These are phyloP conservation scores for Acer saccharum DNA, from an alignment of 345 rosid genomes.

Conservation along the genomic window DNA sequence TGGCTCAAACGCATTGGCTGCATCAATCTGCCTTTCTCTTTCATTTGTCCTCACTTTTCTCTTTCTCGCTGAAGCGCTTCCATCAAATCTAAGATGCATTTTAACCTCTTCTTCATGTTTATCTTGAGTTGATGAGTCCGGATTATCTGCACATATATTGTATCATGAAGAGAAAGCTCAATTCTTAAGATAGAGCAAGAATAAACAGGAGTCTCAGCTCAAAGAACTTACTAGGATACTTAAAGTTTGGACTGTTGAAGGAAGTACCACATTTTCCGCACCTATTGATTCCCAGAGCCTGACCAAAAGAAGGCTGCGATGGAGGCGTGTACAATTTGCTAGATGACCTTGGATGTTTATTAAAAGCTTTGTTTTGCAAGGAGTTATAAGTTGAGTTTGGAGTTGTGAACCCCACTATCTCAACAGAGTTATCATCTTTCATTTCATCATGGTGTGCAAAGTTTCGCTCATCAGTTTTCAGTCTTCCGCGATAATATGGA, in stretches of 20 bases:
- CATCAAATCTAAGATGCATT: conserved; percentile 26
- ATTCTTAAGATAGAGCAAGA: background rate
- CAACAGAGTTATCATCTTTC: conserved; percentile 25
- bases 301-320: background rate
- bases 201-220: background rate
- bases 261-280: background rate
- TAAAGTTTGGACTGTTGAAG: background rate
- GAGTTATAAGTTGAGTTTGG: background rate
- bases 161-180: conserved; percentile 13
- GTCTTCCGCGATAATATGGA: conserved; percentile 27
- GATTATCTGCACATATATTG: conserved; percentile 36
- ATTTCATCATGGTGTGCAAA: too few relatives aligned
- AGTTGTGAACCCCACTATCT: conserved; percentile 13
- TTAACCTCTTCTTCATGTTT: conserved; percentile 41
- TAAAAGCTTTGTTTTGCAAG: background rate
- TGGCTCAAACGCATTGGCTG: conserved; percentile 39
- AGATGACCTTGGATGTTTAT: background rate
- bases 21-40: conserved; percentile 36
- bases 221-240: conserved; percentile 53
- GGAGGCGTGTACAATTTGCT: background rate
- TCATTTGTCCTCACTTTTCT: conserved; percentile 35
- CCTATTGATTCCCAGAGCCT: background rate
- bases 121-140: conserved; percentile 34
- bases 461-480: background rate
- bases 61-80: conserved; percentile 66